These are phyloP conservation scores for Eimeria praecox DNA, from an alignment of 169 alveolate species.

Conservation along the genomic window DNA sequence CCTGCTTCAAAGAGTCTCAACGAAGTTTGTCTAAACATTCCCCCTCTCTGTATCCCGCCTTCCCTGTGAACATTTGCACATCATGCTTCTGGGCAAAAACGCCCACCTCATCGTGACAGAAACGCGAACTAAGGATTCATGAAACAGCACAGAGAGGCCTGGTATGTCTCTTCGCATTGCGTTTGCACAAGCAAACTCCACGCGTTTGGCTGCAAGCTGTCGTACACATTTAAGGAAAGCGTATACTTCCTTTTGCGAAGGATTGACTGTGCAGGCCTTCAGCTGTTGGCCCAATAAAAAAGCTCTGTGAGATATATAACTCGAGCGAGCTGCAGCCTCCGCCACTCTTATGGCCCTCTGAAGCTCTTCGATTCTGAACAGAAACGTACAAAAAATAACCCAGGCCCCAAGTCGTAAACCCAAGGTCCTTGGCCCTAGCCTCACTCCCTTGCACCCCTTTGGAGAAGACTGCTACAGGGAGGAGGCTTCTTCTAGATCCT, in stretches of 20 bases:
- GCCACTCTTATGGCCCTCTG: constrained; percentile 77
- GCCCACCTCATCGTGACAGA: neutral
- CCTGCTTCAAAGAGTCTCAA: neutral
- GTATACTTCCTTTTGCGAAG: constrained; percentile 30
- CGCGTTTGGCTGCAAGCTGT: neutral
- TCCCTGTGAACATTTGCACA: neutral
- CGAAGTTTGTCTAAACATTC: neutral
- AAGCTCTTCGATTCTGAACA: constrained; percentile 65
- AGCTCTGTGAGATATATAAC: constrained; percentile 73
- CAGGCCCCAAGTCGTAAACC: neutral
- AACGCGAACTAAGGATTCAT: neutral
- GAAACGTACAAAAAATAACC: neutral
- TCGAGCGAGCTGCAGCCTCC: constrained; percentile 80
- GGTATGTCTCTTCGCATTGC: neutral
- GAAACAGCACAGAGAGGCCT: neutral
- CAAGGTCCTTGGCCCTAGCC: neutral
- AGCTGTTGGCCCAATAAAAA: constrained; percentile 75
- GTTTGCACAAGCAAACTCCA: neutral
- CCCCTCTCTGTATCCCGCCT: neutral
- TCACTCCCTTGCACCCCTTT: neutral
- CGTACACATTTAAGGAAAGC: constrained; percentile 68
- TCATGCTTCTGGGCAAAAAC: neutral
- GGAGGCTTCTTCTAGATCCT: neutral
- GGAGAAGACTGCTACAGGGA: neutral
- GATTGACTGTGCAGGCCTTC: constrained; percentile 62